Base-by-base conservation (phyloP, 2,329 filamentous ascomycete genomes). In the Pseudogymnoascus sp. region DNA sequence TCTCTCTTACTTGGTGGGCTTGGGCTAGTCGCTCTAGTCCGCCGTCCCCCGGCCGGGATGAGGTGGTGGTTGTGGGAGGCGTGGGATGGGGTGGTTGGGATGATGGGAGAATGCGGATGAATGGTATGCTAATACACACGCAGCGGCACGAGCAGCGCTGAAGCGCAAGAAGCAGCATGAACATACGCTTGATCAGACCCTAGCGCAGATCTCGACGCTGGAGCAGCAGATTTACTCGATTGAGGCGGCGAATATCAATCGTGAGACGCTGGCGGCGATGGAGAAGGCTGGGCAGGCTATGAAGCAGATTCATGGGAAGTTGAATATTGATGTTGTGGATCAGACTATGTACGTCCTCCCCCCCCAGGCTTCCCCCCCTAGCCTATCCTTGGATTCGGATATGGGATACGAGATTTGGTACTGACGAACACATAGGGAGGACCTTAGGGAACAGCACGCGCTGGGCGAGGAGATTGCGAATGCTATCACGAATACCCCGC, bases 171-270 rank as follows among this genome's bases (percentile, higher is more conserved):
- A 99, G 84, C 83, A 86, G 70, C 91, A 95, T 72, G 92, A 97
- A 77, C 89, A 93, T 76, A 91, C 90, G 64, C 85, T 97, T 65
- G 91, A 96, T 69, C 93, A 97, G 78, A 97, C 93, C 1, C 83
- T 86, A 65, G 86, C 89, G 34, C 93, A 97, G 78, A 96, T 97
- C 73, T 86, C 87, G 71, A 96, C 95, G 21, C 82, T 99, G 51
- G 95, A 99, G 76, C 89, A 93, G 73, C 92, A 99, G 76, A 96
- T 97, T 73, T 95, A 95, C 76, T 88, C 90, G 65, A 97, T 99
- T 80, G 95, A 99, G 78, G 91, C 93, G 59, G 95, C 95, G 66
- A 99, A 97, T 76, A 97, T 99, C 81, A 99, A 99, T 82, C 88
- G 93, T 78, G 93, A 97, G 81, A 99, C 95, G 11, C 81, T 97